A percentile compares a stretch with the other conserved stretches of the same genome.
These are phyloP conservation scores for Eutrema heterophyllum DNA, from an alignment of 345 rosid genomes.

Conservation along the genomic window DNA sequence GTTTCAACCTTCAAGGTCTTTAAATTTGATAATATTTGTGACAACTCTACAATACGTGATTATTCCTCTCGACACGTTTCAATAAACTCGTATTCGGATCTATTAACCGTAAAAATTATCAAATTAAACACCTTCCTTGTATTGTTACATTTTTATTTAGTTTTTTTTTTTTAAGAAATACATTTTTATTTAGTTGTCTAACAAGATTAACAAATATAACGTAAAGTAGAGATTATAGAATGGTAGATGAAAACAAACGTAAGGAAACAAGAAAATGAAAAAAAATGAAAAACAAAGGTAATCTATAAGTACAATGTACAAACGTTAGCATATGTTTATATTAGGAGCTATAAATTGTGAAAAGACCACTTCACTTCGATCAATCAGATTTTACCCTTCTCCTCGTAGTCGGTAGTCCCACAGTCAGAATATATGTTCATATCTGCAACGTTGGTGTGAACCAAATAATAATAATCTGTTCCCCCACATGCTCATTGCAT, in stretches of 20 bases:
- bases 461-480: conserved; percentile 20
- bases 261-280: not conserved
- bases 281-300: not conserved
- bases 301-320: conserved; percentile 12
- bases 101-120: not conserved
- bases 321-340: conserved; percentile 25
- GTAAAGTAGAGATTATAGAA: too few species aligned
- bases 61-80: not conserved
- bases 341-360: conserved; percentile 27
- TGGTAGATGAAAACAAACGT: not conserved
- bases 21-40: not conserved
- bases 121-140: not conserved
- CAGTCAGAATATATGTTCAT: not conserved
- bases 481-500: conserved; percentile 3
- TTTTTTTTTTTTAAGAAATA: too few species aligned
- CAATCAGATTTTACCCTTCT: conserved; percentile 19
- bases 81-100: not conserved
- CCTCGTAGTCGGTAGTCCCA: not conserved
- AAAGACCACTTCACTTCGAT: conserved; percentile 53
- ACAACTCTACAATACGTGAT: not conserved
- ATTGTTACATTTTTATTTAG: not conserved
- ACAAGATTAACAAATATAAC: not conserved
- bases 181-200: not conserved
- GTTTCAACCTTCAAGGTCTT: too few species aligned
- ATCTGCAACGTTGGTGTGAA: not conserved